Evolutionary conservation across 805 yeast species (phyloP), one percentile per base, ranked within the genome.

Genomic region (Sugiyamaella boreocaroliniensis): DNA sequence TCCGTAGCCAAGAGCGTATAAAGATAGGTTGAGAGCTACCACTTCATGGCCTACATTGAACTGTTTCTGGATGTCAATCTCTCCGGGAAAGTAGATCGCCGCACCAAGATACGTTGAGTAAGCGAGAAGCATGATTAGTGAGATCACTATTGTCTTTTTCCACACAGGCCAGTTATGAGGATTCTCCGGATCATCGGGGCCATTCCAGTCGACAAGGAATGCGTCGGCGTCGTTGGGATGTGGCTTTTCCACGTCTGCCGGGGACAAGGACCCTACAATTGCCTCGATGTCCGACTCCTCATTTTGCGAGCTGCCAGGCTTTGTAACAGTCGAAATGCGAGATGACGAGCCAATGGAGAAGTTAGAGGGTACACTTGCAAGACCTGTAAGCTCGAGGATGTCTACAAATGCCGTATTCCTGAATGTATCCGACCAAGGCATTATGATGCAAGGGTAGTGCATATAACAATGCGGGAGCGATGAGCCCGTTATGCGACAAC

Each of bases 1-100:
- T 0, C 85, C 86, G 59, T 82, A 77, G 0, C 89, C 89, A 45
- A 82, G 63, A 14, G 79, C 81, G 57, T 74, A 80, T 43, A 79
- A 53, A 1, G 81, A 67, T 55, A 80, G 64, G 1, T 81, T 80
- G 43, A 80, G 64, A 1, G 76, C 70, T 0, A 81, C 79, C 10
- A 68, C 68, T 2, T 71, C 72, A 43, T 70, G 69, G n/a, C 73
- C 64, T 16, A 73, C 68, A 14, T 62, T 48, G 59, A 77, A 76
- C 29, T 77, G 75, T 29, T 66, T 64, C 64, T 68, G 72, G 37
- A 80, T 64, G n/a, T 68, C 62, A n/a, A 63, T 69, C 45, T 74
- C 65, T 29, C 80, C 77, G 0, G 82, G 82, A 0, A 80, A 71
- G 59, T 74, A 77, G 32, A 78, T 72, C 6, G 82, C 76, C 0